Percentiles rank a stretch among this genome's conserved stretches.
phyloP scores from a whole-genome alignment of 768 basidiomycete species.

The Kwoniella pini region DNA sequence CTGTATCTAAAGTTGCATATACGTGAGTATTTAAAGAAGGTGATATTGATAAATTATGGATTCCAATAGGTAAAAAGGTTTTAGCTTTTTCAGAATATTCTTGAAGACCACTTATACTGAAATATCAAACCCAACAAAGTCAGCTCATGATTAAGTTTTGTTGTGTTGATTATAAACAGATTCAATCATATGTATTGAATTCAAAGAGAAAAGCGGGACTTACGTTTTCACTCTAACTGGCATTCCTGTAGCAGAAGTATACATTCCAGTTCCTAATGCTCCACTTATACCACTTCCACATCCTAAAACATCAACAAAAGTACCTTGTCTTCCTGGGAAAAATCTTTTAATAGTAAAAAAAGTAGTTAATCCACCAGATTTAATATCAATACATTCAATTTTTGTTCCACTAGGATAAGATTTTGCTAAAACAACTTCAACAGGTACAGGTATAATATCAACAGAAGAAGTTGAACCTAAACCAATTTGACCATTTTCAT shows the following conservation, averaged over 20 bases:
- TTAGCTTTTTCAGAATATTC: constrained; percentile 73
- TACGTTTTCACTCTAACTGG: constrained; percentile 71
- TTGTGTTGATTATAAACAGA: too few species aligned
- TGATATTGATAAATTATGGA: constrained; percentile 64
- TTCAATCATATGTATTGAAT: too few species aligned
- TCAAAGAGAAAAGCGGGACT: too few species aligned
- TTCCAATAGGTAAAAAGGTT: constrained; percentile 66
- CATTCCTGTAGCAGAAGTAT: constrained; percentile 68
- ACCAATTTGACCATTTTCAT: constrained; percentile 84
- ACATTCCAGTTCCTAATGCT: constrained; percentile 58
- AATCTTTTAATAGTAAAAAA: constrained; percentile 72
- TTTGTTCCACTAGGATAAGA: constrained; percentile 59
- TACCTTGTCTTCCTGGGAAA: constrained; percentile 48
- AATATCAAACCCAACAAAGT: not conserved
- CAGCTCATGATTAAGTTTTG: too few species aligned
- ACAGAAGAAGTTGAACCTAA: constrained; percentile 66
- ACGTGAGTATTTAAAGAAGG: constrained; percentile 66
- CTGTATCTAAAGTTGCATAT: constrained; percentile 70
- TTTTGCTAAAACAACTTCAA: constrained; percentile 76
- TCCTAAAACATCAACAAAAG: constrained; percentile 64
- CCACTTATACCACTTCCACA: constrained; percentile 85
- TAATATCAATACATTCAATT: constrained; percentile 67
- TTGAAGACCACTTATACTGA: constrained; percentile 69
- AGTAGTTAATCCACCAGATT: constrained; percentile 64
- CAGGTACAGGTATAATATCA: constrained; percentile 74